Evolutionary conservation across 495 filamentous ascomycete genomes (phyloP).

Genomic region (Annulohypoxylon moriforme): DNA sequence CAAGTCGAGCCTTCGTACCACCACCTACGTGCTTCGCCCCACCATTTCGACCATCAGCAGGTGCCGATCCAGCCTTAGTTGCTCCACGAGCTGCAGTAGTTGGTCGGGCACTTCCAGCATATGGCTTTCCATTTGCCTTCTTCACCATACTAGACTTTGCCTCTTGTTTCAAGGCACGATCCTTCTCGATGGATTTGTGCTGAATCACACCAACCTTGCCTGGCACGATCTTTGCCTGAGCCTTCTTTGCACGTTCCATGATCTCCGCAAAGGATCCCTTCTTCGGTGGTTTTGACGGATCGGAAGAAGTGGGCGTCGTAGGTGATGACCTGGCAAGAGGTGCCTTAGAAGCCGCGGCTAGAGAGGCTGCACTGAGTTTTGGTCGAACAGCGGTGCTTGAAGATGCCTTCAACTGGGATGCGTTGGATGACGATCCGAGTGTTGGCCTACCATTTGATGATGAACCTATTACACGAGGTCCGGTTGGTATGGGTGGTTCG

Average conservation of each 20-base stretch:
- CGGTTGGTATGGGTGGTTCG: conserved; percentile 36
- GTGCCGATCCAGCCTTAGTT: conserved; percentile 32
- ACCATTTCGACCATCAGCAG: conserved; percentile 38
- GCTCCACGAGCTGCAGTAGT: conserved; percentile 38
- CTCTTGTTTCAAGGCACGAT: conserved; percentile 56
- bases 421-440: conserved; percentile 18
- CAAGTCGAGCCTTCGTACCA: conserved; percentile 28
- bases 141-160: conserved; percentile 37
- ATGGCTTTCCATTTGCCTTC: conserved; percentile 39
- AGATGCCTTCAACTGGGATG: conserved; percentile 30
- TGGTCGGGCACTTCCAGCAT: conserved; percentile 41
- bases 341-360: conserved; percentile 34
- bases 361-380: conserved; percentile 31
- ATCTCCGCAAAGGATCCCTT: conserved; percentile 76
- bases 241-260: conserved; percentile 71
- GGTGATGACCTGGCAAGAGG: conserved; percentile 40
- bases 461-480: conserved; percentile 24
- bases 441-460: conserved; percentile 38
- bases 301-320: conserved; percentile 41
- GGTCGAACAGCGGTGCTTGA: conserved; percentile 27
- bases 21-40: conserved; percentile 27
- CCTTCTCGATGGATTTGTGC: conserved; percentile 65
- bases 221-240: conserved; percentile 53
- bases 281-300: conserved; percentile 61
- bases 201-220: conserved; percentile 65